These are phyloP conservation scores for Epichloe typhina DNA, from an alignment of 2,329 filamentous ascomycete species.

Conservation along the genomic window DNA sequence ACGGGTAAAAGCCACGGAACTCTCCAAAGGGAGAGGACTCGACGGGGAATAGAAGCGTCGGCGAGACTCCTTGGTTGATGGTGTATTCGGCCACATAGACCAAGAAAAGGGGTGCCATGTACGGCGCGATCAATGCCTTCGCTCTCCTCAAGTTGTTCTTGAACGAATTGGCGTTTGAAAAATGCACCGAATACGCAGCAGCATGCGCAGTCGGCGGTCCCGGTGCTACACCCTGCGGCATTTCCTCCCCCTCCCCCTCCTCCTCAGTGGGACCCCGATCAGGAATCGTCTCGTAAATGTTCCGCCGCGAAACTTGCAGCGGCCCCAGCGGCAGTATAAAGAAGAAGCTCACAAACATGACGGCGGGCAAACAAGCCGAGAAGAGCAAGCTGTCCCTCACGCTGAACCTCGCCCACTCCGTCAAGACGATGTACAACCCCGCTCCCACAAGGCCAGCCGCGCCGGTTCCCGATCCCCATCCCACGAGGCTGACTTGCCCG, in stretches of 20 bases:
- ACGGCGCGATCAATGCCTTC: conserved; percentile 56
- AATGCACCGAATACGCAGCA: conserved; percentile 24
- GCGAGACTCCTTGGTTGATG: conserved; percentile 89
- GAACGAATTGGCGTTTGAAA: conserved; percentile 21
- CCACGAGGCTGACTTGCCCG: conserved; percentile 70
- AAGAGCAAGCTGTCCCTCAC: conserved; percentile 63
- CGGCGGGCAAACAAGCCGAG: conserved; percentile 63
- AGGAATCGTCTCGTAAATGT: conserved; percentile 41
- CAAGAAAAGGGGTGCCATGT: conserved; percentile 81
- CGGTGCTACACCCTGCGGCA: conserved; percentile 16
- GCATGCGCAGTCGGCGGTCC: conserved; percentile 26
- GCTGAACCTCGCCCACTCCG: conserved; percentile 62
- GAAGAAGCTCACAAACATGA: conserved; percentile 86
- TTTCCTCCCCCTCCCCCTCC: conserved; percentile 17
- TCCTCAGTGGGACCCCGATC: conserved; percentile 26
- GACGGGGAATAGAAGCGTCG: conserved; percentile 79
- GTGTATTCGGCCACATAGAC: conserved; percentile 96
- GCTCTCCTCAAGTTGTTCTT: conserved; percentile 50
- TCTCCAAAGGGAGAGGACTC: conserved; percentile 61
- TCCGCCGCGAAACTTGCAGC: conserved; percentile 34
- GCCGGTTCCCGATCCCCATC: conserved; percentile 87
- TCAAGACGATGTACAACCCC: conserved; percentile 75
- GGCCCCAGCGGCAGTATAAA: conserved; percentile 57
- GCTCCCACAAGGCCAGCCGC: conserved; percentile 80
- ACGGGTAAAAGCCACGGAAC: conserved; percentile 82